These are phyloP conservation scores for Striga asiatica DNA, from an alignment of 257 asterid species.

Conservation along the genomic window DNA sequence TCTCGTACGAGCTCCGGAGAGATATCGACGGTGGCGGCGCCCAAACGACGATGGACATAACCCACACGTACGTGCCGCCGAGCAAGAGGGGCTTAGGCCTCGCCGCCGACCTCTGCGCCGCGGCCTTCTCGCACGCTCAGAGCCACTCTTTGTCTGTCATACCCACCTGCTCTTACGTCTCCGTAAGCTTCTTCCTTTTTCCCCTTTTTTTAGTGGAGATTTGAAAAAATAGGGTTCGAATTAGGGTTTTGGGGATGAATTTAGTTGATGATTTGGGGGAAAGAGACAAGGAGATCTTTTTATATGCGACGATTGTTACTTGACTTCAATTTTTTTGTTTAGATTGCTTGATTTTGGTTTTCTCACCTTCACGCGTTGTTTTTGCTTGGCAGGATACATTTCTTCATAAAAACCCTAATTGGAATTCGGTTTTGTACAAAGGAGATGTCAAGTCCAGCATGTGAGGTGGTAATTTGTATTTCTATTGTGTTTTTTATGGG, in stretches of 20 bases:
- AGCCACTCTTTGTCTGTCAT: conserved; percentile 40
- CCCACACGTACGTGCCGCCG: conserved; percentile 75
- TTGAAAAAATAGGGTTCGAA: not conserved
- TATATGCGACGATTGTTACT: not conserved
- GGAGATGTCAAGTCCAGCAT: conserved; percentile 38
- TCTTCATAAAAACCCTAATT: conserved; percentile 58
- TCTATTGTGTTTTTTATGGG: too few species aligned
- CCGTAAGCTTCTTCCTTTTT: conserved; percentile 29
- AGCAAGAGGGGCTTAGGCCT: conserved; percentile 84
- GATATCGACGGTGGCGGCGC: not conserved
- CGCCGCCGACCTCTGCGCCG: conserved; percentile 65
- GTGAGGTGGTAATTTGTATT: too few species aligned
- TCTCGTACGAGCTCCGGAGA: conserved; percentile 35
- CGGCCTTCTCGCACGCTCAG: conserved; percentile 77
- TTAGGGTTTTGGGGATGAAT: not conserved
- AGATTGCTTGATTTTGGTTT: too few species aligned
- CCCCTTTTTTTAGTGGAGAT: not conserved
- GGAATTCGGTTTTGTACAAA: conserved; percentile 47
- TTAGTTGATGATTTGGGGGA: not conserved
- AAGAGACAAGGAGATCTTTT: too few species aligned
- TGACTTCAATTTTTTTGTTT: too few species aligned
- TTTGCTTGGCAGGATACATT: conserved; percentile 53
- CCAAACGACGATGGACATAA: conserved; percentile 55
- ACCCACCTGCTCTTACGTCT: conserved; percentile 88
- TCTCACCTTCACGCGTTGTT: not conserved